A percentile compares a stretch with the other conserved stretches of the same genome.
Conservation (phyloP, 371 early-diverging fungal species). For the Chytridiales sp. region DNA sequence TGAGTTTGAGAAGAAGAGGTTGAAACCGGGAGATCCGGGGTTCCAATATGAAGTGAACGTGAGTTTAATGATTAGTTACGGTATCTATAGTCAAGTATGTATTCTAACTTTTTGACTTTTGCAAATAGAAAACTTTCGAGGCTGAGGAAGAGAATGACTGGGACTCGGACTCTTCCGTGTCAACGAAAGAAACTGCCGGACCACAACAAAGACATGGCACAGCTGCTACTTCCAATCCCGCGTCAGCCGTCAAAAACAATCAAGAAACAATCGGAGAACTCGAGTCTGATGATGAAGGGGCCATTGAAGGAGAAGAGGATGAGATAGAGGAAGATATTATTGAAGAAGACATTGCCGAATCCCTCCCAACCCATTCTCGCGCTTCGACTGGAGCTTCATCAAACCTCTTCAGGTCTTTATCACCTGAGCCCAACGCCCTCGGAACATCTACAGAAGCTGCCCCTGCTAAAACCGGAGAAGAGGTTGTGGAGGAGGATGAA, state of each 20-base stretch:
- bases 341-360: constrained; percentile 3
- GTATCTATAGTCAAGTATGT: too few relatives aligned
- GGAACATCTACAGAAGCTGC: too few relatives aligned
- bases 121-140: constrained; percentile 37
- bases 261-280: not conserved
- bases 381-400: too few relatives aligned
- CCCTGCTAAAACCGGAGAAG: too few relatives aligned
- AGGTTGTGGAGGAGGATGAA: constrained; percentile 15
- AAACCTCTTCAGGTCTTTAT: too few relatives aligned
- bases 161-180: constrained; percentile 29
- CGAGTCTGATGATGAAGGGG: constrained; percentile 3
- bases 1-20: constrained; percentile 35
- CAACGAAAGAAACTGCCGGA: not conserved
- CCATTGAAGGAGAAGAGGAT: constrained; percentile 8
- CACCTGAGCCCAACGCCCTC: too few relatives aligned
- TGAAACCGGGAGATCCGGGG: constrained; percentile 33
- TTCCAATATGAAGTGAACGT: constrained; percentile 45
- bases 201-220: not conserved
- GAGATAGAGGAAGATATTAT: constrained; percentile 5
- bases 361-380: too few relatives aligned
- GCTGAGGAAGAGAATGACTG: constrained; percentile 39
- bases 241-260: not conserved
- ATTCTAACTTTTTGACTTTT: too few relatives aligned
- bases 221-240: not conserved
- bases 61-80: too few relatives aligned